phyloP scores from a whole-genome alignment of 2,329 filamentous ascomycete species.

The Neofusicoccum sp. region DNA sequence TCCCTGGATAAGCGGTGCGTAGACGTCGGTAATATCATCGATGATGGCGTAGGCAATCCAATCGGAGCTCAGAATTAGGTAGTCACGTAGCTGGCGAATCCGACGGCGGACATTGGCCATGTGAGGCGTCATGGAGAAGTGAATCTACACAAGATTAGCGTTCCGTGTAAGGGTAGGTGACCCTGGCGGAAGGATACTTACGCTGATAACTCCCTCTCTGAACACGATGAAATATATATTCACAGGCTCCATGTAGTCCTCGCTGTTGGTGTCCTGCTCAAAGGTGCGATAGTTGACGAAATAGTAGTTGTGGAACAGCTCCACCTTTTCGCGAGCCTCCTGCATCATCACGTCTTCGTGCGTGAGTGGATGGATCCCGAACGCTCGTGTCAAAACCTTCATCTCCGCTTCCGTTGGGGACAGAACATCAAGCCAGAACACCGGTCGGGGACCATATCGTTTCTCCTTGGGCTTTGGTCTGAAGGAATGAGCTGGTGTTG shows the following conservation, averaged over 20 bases:
- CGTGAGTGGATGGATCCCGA: slow-evolving; percentile 93
- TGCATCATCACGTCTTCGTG: slow-evolving; percentile 97
- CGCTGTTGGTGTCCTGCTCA: slow-evolving; percentile 86
- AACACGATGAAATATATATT: slow-evolving; percentile 99
- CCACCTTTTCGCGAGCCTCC: slow-evolving; percentile 95
- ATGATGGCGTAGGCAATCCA: slow-evolving; percentile 99
- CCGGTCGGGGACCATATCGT: slow-evolving; percentile 72
- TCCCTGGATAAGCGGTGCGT: slow-evolving; percentile 83
- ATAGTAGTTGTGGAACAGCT: slow-evolving; percentile 96
- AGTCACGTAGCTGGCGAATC: slow-evolving; percentile 91
- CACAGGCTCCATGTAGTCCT: slow-evolving; percentile 89
- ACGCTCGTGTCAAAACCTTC: slow-evolving; percentile 87
- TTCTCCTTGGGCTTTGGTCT: slow-evolving; percentile 36
- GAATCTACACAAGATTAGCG: slow-evolving; percentile 56
- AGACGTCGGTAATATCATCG: slow-evolving; percentile 97
- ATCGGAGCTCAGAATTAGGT: slow-evolving; percentile 86
- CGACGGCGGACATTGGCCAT: slow-evolving; percentile 92
- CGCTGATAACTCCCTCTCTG: slow-evolving; percentile 84
- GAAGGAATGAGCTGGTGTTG: slow-evolving; percentile 43
- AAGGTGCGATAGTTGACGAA: slow-evolving; percentile 98
- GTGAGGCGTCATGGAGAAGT: slow-evolving; percentile 94
- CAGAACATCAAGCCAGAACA: slow-evolving; percentile 95
- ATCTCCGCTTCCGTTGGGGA: slow-evolving; percentile 92
- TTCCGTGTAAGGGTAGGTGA: neutral
- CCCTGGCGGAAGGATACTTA: slow-evolving; percentile 18